Evolutionary conservation across 306 rosid species (phyloP).

Genomic region (Cucumis cinereus): DNA sequence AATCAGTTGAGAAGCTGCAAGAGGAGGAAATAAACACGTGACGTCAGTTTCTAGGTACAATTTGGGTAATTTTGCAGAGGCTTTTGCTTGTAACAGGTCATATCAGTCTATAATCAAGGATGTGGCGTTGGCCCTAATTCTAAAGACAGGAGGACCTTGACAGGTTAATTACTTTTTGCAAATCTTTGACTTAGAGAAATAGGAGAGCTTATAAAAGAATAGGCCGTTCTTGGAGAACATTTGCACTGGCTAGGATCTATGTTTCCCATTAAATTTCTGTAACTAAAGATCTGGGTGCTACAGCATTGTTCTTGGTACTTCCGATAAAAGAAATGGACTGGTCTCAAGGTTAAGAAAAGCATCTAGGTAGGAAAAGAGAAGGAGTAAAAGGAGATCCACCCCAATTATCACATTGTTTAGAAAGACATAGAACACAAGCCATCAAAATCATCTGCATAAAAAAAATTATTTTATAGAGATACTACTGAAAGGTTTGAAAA

Average conservation of each 20-base stretch:
- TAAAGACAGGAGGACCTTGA: not conserved
- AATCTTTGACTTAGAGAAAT: not conserved
- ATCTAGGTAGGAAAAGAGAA: not conserved
- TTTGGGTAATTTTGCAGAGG: not conserved
- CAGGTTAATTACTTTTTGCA: not conserved
- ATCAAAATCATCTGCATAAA: not conserved
- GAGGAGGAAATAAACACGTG: not conserved
- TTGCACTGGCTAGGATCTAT: not conserved
- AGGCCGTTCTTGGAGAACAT: not conserved
- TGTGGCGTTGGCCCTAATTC: not conserved
- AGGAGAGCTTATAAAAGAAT: not conserved
- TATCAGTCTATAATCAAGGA: not conserved
- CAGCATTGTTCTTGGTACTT: not conserved
- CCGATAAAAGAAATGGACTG: not conserved
- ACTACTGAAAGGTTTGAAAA: not conserved
- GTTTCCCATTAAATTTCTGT: not conserved
- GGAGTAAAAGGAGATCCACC: not conserved
- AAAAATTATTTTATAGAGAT: not conserved
- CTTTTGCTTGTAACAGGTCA: not conserved
- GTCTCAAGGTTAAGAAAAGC: not conserved
- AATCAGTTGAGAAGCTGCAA: not conserved
- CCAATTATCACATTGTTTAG: not conserved
- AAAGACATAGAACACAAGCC: not conserved
- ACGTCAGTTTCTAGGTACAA: not conserved
- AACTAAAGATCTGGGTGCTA: not conserved